Base-by-base conservation (phyloP, 2,329 filamentous ascomycete species). In the Mollisiaceae sp. region DNA sequence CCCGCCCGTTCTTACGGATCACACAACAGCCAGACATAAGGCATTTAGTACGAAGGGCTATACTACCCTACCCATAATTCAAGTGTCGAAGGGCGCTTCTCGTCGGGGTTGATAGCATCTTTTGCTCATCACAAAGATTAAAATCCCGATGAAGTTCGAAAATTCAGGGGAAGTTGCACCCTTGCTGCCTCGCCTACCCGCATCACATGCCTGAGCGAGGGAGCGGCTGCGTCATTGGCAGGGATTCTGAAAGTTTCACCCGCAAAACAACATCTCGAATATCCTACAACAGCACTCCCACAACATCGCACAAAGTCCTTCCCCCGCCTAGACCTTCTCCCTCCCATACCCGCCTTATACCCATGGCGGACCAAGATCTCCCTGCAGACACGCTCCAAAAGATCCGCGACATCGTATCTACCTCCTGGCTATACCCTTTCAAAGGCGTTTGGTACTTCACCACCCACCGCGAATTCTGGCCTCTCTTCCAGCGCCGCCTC, bases 371-470 rank as follows among this genome's bases (percentile, higher is more conserved):
- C 50, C 50, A 27, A 27, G 22, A 9, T 24, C 9, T 14, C 6
- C 50, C 11, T 24, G 24, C 22, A 14, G 15, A n/a, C 11, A 35
- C 24, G 24, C 50, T 54, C 24, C 4, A 11, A 12, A 24, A 54
- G 27, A 72, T 74, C 20, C 67, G 66, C 35, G 67, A 68, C 38
- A 69, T 74, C 20, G 72, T 75, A 64, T 70, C 68, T 41, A 67
- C 73, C 1, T 74, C 74, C 2, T 73, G 67, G 2, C 82, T 82
- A 3, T 89, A 86, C 69, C 87, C 87, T 20, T 74, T 89, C 60
- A 81, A 89, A 79, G 94, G 95, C 69, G 89, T 97, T 74, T 88
- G 87, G 80, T 97, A 94, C 80, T 97, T 96, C 78, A 71, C 87
- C 59, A 83, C 85, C 38, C 91, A 94, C 75, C 89, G 87, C 24